Percentiles rank a stretch among this genome's conserved stretches.
These are phyloP conservation scores for Fusarium sp. DNA, from an alignment of 2,329 filamentous ascomycete genomes.

Conservation along the genomic window DNA sequence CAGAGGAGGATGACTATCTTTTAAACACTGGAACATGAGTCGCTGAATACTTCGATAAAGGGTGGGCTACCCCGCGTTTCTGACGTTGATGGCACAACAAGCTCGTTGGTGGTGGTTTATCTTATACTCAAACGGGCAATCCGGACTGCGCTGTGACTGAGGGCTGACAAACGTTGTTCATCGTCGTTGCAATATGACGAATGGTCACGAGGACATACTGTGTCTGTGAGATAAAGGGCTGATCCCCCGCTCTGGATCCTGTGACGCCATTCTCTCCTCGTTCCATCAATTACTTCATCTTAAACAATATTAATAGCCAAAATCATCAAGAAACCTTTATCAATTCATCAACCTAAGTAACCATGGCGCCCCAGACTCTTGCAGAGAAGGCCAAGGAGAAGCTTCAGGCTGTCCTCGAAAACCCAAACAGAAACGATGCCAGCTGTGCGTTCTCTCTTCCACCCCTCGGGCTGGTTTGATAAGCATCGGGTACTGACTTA, in stretches of 20 bases:
- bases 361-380: slow-evolving; percentile 36
- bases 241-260: slow-evolving; percentile 21
- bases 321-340: background rate
- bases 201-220: slow-evolving; percentile 17
- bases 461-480: fast-evolving
- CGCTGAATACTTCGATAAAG: background rate
- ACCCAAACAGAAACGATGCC: slow-evolving; percentile 37
- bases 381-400: slow-evolving; percentile 42
- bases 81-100: slow-evolving; percentile 37
- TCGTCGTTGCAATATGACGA: slow-evolving; percentile 23
- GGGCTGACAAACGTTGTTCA: slow-evolving; percentile 29
- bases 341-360: background rate
- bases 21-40: slow-evolving; percentile 7
- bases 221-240: slow-evolving; percentile 19
- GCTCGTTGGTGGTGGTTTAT: slow-evolving; percentile 13
- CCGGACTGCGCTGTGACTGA: background rate
- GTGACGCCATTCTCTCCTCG: background rate
- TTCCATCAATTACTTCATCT: background rate
- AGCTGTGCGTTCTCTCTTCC: background rate
- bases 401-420: slow-evolving; percentile 38
- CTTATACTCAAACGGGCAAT: slow-evolving; percentile 27
- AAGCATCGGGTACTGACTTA: background rate
- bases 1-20: background rate
- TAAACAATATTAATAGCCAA: background rate
- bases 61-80: slow-evolving; percentile 42